Evolutionary conservation across 164 flowering plant species (phyloP), one percentile per base, ranked within the genome.

Genomic region (Nymphaea thermarum): DNA sequence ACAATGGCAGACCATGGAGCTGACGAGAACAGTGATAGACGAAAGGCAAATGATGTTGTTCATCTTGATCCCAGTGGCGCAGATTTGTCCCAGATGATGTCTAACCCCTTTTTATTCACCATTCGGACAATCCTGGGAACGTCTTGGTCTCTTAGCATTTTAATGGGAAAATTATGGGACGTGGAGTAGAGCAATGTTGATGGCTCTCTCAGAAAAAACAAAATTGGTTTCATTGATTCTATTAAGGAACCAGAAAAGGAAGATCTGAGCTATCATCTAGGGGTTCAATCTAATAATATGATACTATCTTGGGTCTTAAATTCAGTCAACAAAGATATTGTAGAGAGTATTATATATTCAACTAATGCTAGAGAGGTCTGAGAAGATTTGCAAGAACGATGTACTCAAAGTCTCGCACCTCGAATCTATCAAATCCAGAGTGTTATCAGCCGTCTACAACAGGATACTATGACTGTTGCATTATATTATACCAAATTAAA

Each of bases 81-180:
- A 25, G 36, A 25, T 67, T 70, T 36, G 70, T 70, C 41, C 63
- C 63, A 59, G 79, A 1, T 25, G 36, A 25, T 25, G 36, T 55
- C 36, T 25, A 25, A 25, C 36, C 36, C 25, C 2, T 62, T 17
- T 62, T 62, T 11, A 16, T 6, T 14, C 42, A 6, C 25, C 66
- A 25, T 43, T 10, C 36, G 1, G 66, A 64, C 25, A 64, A 43
- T 41, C 66, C 43, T 4, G 43, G 66, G 7, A 64, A 42, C 2
- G 43, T 64, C 43, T 43, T 36, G 7, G 66, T 64, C 43, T 41
- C 66, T 1, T 4, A 64, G 1, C 14, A 42, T 25, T 43, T 64
- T 16, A 64, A 36, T 7, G 43, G 8, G 14, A 43, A 64, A 5
- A 41, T 41, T 64, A 64, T 64, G 8, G 14, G 10, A 64, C 66